Base-by-base conservation (phyloP, 202 grass and related monocot species). In the Elaeis oleifera region DNA sequence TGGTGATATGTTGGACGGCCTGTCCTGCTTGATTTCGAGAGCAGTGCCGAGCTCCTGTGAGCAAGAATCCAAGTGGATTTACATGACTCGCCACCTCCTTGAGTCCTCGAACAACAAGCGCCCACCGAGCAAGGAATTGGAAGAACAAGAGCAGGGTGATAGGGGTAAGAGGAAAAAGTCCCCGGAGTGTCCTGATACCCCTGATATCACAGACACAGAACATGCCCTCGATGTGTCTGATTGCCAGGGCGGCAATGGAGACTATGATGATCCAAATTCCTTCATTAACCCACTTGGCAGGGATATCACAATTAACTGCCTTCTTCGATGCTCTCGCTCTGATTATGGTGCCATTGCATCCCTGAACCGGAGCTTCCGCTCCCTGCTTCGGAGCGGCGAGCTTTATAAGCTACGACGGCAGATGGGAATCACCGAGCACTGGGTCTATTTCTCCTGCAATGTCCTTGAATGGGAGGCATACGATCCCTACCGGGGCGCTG, bases 381-480 rank as follows among this genome's bases (percentile, higher is more conserved):
- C 84, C 5, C 68, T 99, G 44, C 64, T 97, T 44, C 84, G 74
- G 51, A 70, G 23, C 0, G 88, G 88, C 16, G 88, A 92, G 85
- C 87, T 97, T 74, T 97, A 97, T 71, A 65, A 71, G 26, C 72
- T 92, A 23, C 75, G 94, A 54, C 79, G 74, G 58, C 79, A 76
- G 59, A 68, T 54, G 24, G 75, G 72, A 3, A 61, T 92, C 21
- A 51, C 80, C 0, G 94, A 97, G 62, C 77, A 97, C 50, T 97
- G 94, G 94, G 69, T 97, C n/a, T 97, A 97, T 59, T 97, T 92
- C 82, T 97, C 88, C 1, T 97, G 94, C 62, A 89, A 85, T 39
- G 74, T 86, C 49, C 77, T 79, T 1, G 88, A 99, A 53, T 99
- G 94, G 94, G 85, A 89, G 4, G 94, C 94, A 0, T 99, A 92